Evolutionary conservation across 441 rosid species (phyloP), one percentile per base, ranked within the genome.

Genomic region (Dalechampia spathulata): DNA sequence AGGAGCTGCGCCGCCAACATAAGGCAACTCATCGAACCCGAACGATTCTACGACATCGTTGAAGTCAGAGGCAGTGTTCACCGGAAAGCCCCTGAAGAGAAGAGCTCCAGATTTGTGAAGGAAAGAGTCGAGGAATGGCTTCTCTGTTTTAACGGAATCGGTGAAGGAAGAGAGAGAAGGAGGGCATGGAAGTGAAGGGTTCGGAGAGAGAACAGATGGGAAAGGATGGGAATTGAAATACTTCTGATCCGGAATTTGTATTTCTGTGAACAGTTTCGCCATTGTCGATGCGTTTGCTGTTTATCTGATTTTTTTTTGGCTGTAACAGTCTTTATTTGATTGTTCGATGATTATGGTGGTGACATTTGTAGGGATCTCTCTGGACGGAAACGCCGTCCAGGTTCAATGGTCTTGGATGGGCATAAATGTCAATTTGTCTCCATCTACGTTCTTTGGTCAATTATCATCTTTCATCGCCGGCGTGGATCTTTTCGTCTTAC

Each of bases 1-100:
- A 12, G 93, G 95, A 5, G 96, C 98, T 1, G 87, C 95, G 1
- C 96, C 98, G 16, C 98, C 96, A 5, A 86, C 78, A 69, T 91
- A 91, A 22, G 96, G 98, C 55, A 91, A 66, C 86, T 86, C 96
- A 44, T 86, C 86, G 78, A 72, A 91, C 17, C 82, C 93, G 57
- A 88, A 91, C 11, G 95, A 79, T 55, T 83, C 95, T 0, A 88
- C 91, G 51, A 88, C 79, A 64, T 77, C 80, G 80, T 88, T 88
- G 83, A 86, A 88, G 23, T 86, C 84, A 7, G 67, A 66, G 2
- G 93, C 87, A 6, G 91, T 69, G 58, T 39, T 42, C 1, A 88
- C 63, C 0, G 80, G 78, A 49, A 88, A 88, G 0, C 82, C 91
- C 60, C 91, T 51, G 60, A 86, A 76, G 43, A 91, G 82, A 22